Base-by-base conservation (phyloP, 768 basidiomycete genomes). In the Pulveroboletus frians region DNA sequence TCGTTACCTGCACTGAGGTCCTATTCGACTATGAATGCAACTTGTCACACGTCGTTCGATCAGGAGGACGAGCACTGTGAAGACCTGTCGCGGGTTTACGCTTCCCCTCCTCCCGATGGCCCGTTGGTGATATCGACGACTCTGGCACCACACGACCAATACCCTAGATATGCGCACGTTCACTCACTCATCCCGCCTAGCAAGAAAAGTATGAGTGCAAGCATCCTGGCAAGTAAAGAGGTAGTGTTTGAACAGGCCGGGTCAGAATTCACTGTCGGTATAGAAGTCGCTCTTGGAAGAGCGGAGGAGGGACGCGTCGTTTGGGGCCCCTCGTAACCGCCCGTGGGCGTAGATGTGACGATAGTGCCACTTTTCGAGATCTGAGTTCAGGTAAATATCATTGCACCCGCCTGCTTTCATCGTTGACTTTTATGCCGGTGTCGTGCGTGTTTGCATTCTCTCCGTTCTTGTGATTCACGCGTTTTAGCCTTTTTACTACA, bases 261-360 rank as follows among this genome's bases (percentile, higher is more conserved):
- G 7, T 57, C 60, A 27, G 63, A 60, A 39, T 68, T 56, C 23
- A 57, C 57, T 1, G 53, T 64, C 26, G 68, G 66, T 14, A 49
- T 69, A 26, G 67, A 67, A 37, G 61, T 67, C 10, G 61, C 65
- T 20, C 53, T 67, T 17, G 65, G 66, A 50, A 56, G 63, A 41
- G 68, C 65, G 21, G 66, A 67, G 32, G 67, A 69, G 38, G 65
- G 68, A 5, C 55, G 63, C 2, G 57, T 65, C 1, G 51, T 67
- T 18, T 66, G 67, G 65, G 67, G 47, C 64, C n/a, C 43, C 40
- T 31, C 26, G 34, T 39, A 30, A 27, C 43, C 14, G 11, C 34
- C 38, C 40, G 18, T 27, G 30, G 46, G 26, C 18, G 20, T 13
- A 20, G 38, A 36, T 21, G 26, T 18, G 36, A 27, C 39, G 20